Conservation (phyloP, 164 flowering plant species). For the Annona squamosa region DNA sequence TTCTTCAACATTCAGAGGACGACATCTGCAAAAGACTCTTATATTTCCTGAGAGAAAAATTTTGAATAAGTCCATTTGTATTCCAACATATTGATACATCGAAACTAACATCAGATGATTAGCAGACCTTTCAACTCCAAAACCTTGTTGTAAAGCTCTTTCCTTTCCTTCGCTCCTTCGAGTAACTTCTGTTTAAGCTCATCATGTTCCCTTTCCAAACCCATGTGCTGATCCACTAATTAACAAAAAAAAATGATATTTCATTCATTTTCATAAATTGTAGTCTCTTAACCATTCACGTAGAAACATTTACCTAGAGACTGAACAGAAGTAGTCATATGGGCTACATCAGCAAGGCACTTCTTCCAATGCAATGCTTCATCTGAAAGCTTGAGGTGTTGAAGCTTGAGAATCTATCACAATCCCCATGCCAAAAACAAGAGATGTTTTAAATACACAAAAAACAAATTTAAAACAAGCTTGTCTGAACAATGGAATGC, state of each 20-base stretch:
- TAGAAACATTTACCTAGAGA: conserved; percentile 37
- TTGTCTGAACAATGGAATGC: not conserved
- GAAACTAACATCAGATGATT: not conserved
- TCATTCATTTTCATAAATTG: not conserved
- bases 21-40: conserved; percentile 88
- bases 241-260: conserved; percentile 6
- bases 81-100: not conserved
- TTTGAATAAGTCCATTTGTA: not conserved
- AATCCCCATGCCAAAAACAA: conserved; percentile 2
- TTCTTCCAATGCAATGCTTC: conserved; percentile 53
- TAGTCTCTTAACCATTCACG: not conserved
- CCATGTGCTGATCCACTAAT: conserved; percentile 44
- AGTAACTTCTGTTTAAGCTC: conserved; percentile 55
- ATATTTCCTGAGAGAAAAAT: conserved; percentile 63
- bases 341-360: conserved; percentile 40
- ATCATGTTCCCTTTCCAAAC: conserved; percentile 29
- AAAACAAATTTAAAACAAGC: not conserved
- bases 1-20: conserved; percentile 79
- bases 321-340: conserved; percentile 38
- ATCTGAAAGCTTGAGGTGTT: conserved; percentile 54
- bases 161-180: conserved; percentile 67
- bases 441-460: not conserved
- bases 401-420: conserved; percentile 63
- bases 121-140: conserved; percentile 74
- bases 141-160: conserved; percentile 81